Evolutionary conservation across 2,329 filamentous ascomycete species (phyloP), one percentile per base, ranked within the genome.

Genomic region (Lecanosticta acicola): DNA sequence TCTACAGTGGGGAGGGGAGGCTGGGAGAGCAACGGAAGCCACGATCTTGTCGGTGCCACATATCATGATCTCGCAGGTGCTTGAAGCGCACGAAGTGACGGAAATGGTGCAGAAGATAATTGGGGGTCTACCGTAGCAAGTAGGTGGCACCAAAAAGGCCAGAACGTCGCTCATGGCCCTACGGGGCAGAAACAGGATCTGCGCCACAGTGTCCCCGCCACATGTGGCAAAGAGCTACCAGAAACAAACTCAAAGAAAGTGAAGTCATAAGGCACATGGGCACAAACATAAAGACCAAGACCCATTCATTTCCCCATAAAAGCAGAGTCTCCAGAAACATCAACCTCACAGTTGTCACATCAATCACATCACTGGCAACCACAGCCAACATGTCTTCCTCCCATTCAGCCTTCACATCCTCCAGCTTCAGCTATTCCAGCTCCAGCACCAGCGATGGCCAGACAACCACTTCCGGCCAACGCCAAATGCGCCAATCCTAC

Each of bases 401-500:
- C 26, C 46, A 39, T 45, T 42, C 43, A 13, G 43, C 41, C 39
- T 56, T 53, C 38, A 54, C 40, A 33, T 52, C 45, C 26, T 52
- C 41, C 45, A 49, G 52, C 45, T 54, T 36, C 49, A 56, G 44
- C 52, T 57, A 46, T 45, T 55, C 45, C 41, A 55, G 53, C 53
- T 55, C 44, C 41, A 53, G 44, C 32, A 56, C 55, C 26, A 56
- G 44, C 45, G 53, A 50, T 46, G 42, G 34, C 49, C 49, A 55
- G 39, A 46, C 58, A 34, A 53, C 43, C 8, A n/a, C n/a, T 29
- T 60, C 55, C 9, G 59, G 62, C 46, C 42, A 54, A 21, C 49
- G 53, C 39, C 46, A 46, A 21, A 46, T 45, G 18, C 54, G 57
- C 7, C 55, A 59, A 18, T 54, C 49, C 17, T 54, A 55, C 43